Percentiles rank a stretch among this genome's conserved stretches.
These are phyloP conservation scores for Kalmusia sp. DNA, from an alignment of 2,329 filamentous ascomycete species.

Conservation along the genomic window DNA sequence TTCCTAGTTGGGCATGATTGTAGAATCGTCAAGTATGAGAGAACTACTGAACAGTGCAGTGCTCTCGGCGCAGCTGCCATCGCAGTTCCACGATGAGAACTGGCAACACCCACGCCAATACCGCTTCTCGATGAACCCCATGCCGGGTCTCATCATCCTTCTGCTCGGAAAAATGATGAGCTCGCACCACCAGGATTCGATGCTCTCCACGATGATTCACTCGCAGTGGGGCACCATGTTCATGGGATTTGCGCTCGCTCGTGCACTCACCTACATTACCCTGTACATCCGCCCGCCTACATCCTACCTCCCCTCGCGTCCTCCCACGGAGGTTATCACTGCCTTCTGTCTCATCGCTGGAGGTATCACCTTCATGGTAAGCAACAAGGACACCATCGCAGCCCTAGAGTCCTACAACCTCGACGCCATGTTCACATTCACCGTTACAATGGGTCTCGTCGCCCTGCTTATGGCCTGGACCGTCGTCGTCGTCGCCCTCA, in stretches of 20 bases:
- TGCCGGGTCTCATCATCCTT: conserved; percentile 86
- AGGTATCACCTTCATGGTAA: conserved; percentile 91
- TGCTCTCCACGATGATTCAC: conserved; percentile 91
- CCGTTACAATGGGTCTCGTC: conserved; percentile 82
- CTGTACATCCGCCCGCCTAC: conserved; percentile 81
- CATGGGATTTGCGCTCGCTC: conserved; percentile 78
- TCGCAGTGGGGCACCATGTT: conserved; percentile 91
- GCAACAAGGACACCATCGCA: conserved; percentile 76
- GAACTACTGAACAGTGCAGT: conserved; percentile 66
- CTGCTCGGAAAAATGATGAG: conserved; percentile 94
- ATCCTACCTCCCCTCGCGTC: conserved; percentile 80
- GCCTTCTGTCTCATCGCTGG: conserved; percentile 88
- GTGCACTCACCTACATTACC: conserved; percentile 79
- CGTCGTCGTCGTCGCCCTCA: conserved; percentile 78
- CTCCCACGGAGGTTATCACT: conserved; percentile 87
- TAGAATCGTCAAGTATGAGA: conserved; percentile 74
- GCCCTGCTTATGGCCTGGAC: conserved; percentile 87
- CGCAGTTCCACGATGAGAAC: conserved; percentile 47
- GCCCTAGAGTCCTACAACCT: conserved; percentile 79
- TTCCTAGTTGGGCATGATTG: conserved; percentile 74
- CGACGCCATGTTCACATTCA: conserved; percentile 94
- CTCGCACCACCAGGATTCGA: conserved; percentile 82
- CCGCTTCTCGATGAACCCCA: conserved; percentile 80
- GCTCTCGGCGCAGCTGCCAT: conserved; percentile 41
- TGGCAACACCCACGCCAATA: conserved; percentile 72